Evolutionary conservation across 805 yeast species (phyloP), one percentile per base, ranked within the genome.

Genomic region (Ogataea kodamae): DNA sequence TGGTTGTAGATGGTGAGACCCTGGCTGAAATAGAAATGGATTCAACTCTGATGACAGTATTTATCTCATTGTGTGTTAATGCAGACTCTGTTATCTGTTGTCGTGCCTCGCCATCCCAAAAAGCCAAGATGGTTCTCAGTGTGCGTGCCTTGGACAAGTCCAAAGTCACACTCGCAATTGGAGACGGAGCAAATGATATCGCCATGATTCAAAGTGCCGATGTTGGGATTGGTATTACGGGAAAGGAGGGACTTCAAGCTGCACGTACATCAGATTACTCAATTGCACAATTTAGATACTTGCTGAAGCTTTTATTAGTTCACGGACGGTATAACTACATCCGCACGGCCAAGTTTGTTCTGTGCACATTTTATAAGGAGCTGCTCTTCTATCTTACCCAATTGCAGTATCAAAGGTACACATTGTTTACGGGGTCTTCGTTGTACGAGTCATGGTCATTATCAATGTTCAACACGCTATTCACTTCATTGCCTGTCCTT

Each of bases 151-250:
- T 80, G 37, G 72, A 81, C 49, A 78, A 70, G 30, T 62, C 62
- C 2, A 71, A 84, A 24, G 96, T 92, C 5, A 87, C 97, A 0
- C 68, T 92, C 42, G 98, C 98, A 0, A 84, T 92, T 54, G 99
- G 99, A 6, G 99, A 92, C 62, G 99, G 99, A 45, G 99, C 99
- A 2, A 92, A 92, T 55, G 99, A 92, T 60, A 89, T 92, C 55
- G 97, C 99, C 1, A 92, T 92, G 99, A 92, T 92, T 42, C 97
- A 92, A 63, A 82, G 94, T 52, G 99, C 99, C 0, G 97, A 92
- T 59, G 87, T 92, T 36, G 99, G 99, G 18, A 76, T 92, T 43
- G 98, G 98, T 18, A 92, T 92, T 33, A 89, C 97, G 1, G 99
- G 98, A 22, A 84, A 82, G 48, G 98, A 92, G 61, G 98, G 98